phyloP scores from a whole-genome alignment of 176 grass and related monocot genomes.

The Oryza australiensis region DNA sequence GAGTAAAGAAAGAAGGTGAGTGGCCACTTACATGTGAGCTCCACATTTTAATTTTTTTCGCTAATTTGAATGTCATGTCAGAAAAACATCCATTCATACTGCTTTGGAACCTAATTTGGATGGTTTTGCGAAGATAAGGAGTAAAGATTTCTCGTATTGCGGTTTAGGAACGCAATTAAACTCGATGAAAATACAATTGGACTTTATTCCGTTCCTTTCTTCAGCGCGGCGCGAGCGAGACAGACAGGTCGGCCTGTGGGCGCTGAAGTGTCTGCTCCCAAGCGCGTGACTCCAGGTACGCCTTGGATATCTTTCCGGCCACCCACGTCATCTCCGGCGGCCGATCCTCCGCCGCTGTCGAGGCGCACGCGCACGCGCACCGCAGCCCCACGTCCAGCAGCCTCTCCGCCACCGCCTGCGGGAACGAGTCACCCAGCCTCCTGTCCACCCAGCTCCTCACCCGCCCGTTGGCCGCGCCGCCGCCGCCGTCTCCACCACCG shows the following conservation, averaged over 20 bases:
- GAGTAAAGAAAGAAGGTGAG: too few species aligned
- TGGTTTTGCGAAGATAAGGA: too few species aligned
- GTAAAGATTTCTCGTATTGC: too few species aligned
- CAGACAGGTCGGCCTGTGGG: constrained; percentile 50
- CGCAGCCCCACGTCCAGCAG: constrained; percentile 58
- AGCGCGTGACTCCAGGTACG: constrained; percentile 50
- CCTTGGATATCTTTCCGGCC: constrained; percentile 69
- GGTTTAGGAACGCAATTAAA: too few species aligned
- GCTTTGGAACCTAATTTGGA: too few species aligned
- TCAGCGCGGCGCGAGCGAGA: constrained; percentile 55
- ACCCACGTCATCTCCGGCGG: constrained; percentile 74
- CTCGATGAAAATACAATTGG: too few species aligned
- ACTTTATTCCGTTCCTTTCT: too few species aligned
- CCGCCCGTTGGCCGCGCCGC: constrained; percentile 35
- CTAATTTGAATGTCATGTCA: too few species aligned
- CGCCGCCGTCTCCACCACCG: constrained; percentile 56
- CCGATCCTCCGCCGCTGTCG: background rate
- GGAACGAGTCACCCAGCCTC: constrained; percentile 76
- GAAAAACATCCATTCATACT: too few species aligned
- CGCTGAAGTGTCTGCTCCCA: constrained; percentile 53
- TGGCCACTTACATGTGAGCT: too few species aligned
- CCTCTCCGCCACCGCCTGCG: constrained; percentile 45
- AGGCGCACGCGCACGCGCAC: constrained; percentile 23
- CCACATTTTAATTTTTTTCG: too few species aligned
- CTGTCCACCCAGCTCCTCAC: constrained; percentile 61